These are phyloP conservation scores for Rhododendron ovatum DNA, from an alignment of 148 eudicot species.

Conservation along the genomic window DNA sequence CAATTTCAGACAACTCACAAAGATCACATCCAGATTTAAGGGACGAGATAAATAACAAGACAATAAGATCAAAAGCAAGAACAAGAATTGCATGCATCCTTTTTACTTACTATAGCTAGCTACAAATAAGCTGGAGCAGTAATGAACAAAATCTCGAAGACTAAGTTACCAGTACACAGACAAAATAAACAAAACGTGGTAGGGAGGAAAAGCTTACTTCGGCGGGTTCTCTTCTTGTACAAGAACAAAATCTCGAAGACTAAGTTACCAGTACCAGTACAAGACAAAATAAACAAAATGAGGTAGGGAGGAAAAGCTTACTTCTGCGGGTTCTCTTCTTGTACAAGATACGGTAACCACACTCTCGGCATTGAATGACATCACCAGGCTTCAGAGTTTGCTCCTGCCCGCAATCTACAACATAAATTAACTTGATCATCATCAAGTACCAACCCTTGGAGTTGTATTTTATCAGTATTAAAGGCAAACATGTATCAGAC, in stretches of 20 bases:
- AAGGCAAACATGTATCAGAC: neutral
- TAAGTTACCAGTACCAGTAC: neutral
- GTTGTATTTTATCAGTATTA: neutral
- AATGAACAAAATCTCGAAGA: neutral
- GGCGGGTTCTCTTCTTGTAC: conserved; percentile 81
- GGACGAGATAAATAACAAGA: neutral
- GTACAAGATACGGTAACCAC: conserved; percentile 82
- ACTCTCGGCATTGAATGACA: conserved; percentile 86
- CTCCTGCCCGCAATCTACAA: conserved; percentile 80
- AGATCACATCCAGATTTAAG: neutral
- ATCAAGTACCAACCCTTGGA: neutral
- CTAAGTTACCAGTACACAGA: neutral
- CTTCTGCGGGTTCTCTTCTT: conserved; percentile 87
- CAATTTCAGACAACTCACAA: neutral
- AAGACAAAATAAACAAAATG: neutral
- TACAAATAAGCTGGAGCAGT: neutral
- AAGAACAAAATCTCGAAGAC: conserved; percentile 20
- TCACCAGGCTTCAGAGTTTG: conserved; percentile 77
- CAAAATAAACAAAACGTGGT: neutral
- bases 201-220: conserved; percentile 45
- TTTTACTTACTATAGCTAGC: neutral
- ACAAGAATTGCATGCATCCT: neutral
- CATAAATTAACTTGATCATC: neutral
- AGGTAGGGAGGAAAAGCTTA: conserved; percentile 19
- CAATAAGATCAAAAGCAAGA: neutral